phyloP scores from a whole-genome alignment of 371 early-diverging fungal species.

The Mucor saturninus region DNA sequence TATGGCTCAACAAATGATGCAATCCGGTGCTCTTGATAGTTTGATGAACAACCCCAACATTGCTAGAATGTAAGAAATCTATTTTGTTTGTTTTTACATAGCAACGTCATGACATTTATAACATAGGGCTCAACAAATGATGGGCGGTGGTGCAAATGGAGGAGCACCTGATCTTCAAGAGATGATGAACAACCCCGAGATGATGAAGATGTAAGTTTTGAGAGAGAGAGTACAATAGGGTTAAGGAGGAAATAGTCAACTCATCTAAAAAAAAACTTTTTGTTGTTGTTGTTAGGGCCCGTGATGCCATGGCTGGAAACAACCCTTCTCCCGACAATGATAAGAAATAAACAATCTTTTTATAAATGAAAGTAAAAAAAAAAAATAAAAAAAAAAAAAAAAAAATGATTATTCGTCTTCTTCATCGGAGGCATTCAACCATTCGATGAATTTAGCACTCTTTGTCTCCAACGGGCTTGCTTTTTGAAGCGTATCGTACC shows the following conservation, averaged over 20 bases:
- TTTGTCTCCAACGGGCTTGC: conserved; percentile 60
- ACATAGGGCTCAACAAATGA: conserved; percentile 76
- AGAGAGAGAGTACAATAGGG: too few species aligned
- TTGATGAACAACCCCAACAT: conserved; percentile 90
- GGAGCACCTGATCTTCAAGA: conserved; percentile 64
- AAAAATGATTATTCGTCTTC: conserved; percentile 17
- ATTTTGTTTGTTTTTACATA: background rate
- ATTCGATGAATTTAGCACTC: conserved; percentile 68
- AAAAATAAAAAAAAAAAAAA: background rate
- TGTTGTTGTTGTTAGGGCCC: conserved; percentile 56
- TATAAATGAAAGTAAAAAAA: background rate
- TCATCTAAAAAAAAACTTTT: background rate
- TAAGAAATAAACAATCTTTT: conserved; percentile 13
- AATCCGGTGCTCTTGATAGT: conserved; percentile 81
- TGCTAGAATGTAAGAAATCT: conserved; percentile 73
- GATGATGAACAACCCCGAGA: conserved; percentile 82
- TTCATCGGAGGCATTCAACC: conserved; percentile 77
- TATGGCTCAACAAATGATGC: conserved; percentile 96
- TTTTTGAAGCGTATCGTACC: conserved; percentile 61
- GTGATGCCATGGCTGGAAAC: conserved; percentile 67
- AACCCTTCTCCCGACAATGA: conserved; percentile 24
- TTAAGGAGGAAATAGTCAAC: background rate
- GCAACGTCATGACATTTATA: background rate
- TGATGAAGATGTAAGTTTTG: conserved; percentile 69
- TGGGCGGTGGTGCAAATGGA: conserved; percentile 63